Conservation (phyloP, 2,329 filamentous ascomycete species). For the Fusarium austroafricanum region DNA sequence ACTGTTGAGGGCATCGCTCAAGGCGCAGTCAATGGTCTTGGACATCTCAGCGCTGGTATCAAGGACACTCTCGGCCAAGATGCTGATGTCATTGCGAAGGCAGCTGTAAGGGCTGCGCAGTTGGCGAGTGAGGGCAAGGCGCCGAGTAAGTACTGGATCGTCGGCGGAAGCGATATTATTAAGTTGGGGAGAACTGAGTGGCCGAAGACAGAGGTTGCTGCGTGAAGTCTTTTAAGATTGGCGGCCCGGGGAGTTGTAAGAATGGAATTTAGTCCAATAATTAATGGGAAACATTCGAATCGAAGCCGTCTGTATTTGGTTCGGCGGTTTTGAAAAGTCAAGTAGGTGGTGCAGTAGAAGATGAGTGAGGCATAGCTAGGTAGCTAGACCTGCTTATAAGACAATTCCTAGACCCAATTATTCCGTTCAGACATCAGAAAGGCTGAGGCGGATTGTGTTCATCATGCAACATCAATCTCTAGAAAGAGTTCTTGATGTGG, state of each 20-base stretch:
- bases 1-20: slow-evolving; percentile 67
- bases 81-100: slow-evolving; percentile 75
- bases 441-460: no score
- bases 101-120: slow-evolving; percentile 70
- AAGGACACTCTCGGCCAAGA: slow-evolving; percentile 80
- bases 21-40: slow-evolving; percentile 66
- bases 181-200: slow-evolving; percentile 71
- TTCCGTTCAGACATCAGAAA: no score
- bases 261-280: no score
- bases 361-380: no score
- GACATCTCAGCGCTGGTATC: slow-evolving; percentile 63
- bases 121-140: slow-evolving; percentile 69
- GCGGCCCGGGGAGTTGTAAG: no score
- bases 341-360: no score
- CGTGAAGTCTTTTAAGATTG: background rate
- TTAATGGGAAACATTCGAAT: no score
- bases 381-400: no score
- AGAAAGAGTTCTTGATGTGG: background rate
- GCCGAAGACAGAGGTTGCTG: slow-evolving; percentile 46
- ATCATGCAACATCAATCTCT: no score
- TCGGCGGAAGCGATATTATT: slow-evolving; percentile 73
- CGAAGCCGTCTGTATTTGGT: no score
- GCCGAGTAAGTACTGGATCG: slow-evolving; percentile 69
- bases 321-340: no score
- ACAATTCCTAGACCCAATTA: no score